Conservation (phyloP, 2,329 filamentous ascomycete genomes). For the Aureobasidium sp. region DNA sequence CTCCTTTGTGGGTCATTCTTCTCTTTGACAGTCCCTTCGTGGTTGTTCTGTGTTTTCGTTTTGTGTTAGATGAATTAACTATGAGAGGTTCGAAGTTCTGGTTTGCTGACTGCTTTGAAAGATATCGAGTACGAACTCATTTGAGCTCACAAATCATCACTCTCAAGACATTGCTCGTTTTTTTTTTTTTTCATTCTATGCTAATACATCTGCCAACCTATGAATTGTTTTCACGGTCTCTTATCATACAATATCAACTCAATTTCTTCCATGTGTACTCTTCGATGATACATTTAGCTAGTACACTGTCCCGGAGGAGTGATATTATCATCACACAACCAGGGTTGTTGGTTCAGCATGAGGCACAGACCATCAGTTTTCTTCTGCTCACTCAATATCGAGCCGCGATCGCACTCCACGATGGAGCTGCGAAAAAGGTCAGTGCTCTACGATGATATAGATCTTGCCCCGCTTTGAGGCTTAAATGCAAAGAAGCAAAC, state of each 20-base stretch:
- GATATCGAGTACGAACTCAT: neutral
- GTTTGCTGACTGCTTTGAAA: neutral
- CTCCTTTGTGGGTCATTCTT: too few species aligned
- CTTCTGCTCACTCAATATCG: neutral
- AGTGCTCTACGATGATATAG: neutral
- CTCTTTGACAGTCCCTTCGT: too few species aligned
- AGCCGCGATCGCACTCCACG: neutral
- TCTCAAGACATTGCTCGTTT: too few species aligned
- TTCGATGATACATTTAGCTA: too few species aligned
- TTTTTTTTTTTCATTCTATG: neutral
- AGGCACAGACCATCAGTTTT: neutral
- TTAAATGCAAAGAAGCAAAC: neutral
- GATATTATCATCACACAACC: too few species aligned
- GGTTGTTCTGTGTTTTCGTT: too few species aligned
- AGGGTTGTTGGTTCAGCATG: neutral
- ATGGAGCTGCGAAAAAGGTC: neutral
- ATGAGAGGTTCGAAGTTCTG: neutral
- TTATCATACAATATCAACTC: too few species aligned
- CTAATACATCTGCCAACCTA: neutral
- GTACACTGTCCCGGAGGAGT: too few species aligned
- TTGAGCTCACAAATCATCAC: neutral
- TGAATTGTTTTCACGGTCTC: too few species aligned
- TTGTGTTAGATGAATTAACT: neutral
- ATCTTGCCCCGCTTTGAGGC: conserved; percentile 6
- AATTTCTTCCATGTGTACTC: too few species aligned